phyloP scores from a whole-genome alignment of 1,139 yeast species.

The Scheffersomyces illinoinensis region DNA sequence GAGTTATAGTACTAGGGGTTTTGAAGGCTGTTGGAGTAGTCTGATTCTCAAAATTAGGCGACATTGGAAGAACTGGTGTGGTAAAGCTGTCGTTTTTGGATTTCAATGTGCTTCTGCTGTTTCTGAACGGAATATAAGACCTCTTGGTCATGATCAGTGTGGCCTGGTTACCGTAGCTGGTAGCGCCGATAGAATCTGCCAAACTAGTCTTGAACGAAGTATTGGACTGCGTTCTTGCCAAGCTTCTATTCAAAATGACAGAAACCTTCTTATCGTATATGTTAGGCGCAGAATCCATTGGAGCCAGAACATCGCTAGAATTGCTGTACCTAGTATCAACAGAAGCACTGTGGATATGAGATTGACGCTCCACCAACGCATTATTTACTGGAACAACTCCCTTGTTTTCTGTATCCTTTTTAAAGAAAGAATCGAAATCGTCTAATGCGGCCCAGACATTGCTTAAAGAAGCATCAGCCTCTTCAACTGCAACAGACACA shows the following conservation, averaged over 20 bases:
- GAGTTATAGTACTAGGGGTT: constrained; percentile 6
- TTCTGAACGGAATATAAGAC: constrained; percentile 48
- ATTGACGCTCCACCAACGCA: constrained; percentile 8
- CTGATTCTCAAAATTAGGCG: constrained; percentile 9
- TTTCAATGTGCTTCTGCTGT: constrained; percentile 24
- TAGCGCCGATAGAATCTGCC: constrained; percentile 56
- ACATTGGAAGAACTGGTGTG: constrained; percentile 19
- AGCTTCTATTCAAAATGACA: constrained; percentile 68
- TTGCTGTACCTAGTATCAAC: constrained; percentile 45
- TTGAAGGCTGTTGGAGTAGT: constrained; percentile 9
- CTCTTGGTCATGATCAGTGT: constrained; percentile 24
- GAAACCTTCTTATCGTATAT: constrained; percentile 80
- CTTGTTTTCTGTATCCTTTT: constrained; percentile 54
- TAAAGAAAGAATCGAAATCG: constrained; percentile 88
- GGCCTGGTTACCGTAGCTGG: constrained; percentile 16
- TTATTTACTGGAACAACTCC: constrained; percentile 12
- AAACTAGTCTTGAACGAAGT: constrained; percentile 74
- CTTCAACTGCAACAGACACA: constrained; percentile 48
- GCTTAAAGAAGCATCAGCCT: constrained; percentile 76
- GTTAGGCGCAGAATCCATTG: constrained; percentile 74
- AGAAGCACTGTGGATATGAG: constrained; percentile 50
- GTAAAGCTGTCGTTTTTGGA: constrained; percentile 18
- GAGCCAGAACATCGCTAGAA: constrained; percentile 40
- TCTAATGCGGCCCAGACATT: constrained; percentile 97
- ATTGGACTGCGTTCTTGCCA: constrained; percentile 75